A percentile compares a stretch with the other conserved stretches of the same genome.
phyloP scores from a whole-genome alignment of 352 stramenopile species.

The Globisporangium paroecandrum region DNA sequence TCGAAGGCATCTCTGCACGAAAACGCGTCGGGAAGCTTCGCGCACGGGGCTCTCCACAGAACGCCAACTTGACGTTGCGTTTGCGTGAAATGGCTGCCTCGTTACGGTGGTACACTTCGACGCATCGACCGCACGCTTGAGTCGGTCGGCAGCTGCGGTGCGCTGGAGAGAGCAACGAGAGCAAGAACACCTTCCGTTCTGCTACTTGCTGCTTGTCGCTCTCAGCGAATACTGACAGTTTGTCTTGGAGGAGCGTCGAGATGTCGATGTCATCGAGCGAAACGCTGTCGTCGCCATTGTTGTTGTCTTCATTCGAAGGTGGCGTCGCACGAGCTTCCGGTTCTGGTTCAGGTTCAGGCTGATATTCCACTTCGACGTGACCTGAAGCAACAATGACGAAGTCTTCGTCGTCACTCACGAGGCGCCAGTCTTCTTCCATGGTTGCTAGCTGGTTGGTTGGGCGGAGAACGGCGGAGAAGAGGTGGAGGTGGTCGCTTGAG shows the following conservation, averaged over 20 bases:
- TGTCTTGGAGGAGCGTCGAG: slow-evolving; percentile 27
- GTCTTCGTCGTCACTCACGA: slow-evolving; percentile 44
- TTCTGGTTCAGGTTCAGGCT: slow-evolving; percentile 19
- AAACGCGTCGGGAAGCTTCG: slow-evolving; percentile 29
- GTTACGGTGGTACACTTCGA: neutral
- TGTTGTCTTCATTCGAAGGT: neutral
- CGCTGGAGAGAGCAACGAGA: slow-evolving; percentile 35
- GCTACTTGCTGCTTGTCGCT: slow-evolving; percentile 5
- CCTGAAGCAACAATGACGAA: slow-evolving; percentile 8
- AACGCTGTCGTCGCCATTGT: neutral
- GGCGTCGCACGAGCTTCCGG: neutral
- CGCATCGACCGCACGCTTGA: slow-evolving; percentile 6
- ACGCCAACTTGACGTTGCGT: slow-evolving; percentile 28
- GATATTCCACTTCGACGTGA: slow-evolving; percentile 27
- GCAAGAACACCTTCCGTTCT: slow-evolving; percentile 10
- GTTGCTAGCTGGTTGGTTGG: neutral
- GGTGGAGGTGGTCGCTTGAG: neutral
- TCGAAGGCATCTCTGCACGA: slow-evolving; percentile 21
- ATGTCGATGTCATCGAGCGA: slow-evolving; percentile 22
- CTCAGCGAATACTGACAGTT: neutral
- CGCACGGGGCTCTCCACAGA: slow-evolving; percentile 9
- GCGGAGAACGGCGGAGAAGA: neutral
- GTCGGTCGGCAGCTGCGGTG: slow-evolving; percentile 22
- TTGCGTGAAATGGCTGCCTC: slow-evolving; percentile 4
- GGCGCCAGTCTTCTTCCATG: slow-evolving; percentile 59